Percentiles rank a stretch among this genome's conserved stretches.
Conservation (phyloP, 805 yeast genomes). For the Kazachstania taianensis region DNA sequence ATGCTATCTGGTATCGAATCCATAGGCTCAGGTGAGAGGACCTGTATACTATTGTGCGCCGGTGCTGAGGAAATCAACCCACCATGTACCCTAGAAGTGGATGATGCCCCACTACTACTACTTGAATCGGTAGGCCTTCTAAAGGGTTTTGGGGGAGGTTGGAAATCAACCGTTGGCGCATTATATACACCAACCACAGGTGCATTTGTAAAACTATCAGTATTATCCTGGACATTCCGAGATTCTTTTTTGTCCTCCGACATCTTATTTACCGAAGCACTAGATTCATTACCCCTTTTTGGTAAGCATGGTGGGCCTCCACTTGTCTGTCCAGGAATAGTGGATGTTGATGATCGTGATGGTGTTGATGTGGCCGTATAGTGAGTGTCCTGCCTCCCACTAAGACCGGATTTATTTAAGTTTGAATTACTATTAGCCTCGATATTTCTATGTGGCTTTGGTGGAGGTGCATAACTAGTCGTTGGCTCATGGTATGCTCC, state of each 20-base stretch:
- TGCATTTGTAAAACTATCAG: neutral
- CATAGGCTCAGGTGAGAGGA: neutral
- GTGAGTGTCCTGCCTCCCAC: neutral
- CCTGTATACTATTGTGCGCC: neutral
- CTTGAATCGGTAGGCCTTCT: conserved; percentile 5
- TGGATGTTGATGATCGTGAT: neutral
- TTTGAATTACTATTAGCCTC: neutral
- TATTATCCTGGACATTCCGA: neutral
- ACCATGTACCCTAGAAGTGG: no score
- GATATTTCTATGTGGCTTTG: conserved; percentile 25
- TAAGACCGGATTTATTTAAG: no score
- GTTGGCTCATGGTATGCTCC: conserved; percentile 20
- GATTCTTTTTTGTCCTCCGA: neutral
- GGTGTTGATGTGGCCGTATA: neutral
- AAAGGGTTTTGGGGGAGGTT: conserved; percentile 30
- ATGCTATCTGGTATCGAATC: neutral
- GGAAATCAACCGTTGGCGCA: conserved; percentile 11
- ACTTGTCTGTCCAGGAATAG: no score
- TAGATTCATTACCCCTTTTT: neutral
- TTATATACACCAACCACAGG: conserved; percentile 4
- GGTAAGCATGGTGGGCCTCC: neutral
- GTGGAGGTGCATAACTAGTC: conserved; percentile 35
- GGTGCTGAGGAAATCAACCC: no score
- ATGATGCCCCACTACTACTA: no score
- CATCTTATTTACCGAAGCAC: neutral